phyloP scores from a whole-genome alignment of 179 eudicot genomes.

The Camellia oleifera region DNA sequence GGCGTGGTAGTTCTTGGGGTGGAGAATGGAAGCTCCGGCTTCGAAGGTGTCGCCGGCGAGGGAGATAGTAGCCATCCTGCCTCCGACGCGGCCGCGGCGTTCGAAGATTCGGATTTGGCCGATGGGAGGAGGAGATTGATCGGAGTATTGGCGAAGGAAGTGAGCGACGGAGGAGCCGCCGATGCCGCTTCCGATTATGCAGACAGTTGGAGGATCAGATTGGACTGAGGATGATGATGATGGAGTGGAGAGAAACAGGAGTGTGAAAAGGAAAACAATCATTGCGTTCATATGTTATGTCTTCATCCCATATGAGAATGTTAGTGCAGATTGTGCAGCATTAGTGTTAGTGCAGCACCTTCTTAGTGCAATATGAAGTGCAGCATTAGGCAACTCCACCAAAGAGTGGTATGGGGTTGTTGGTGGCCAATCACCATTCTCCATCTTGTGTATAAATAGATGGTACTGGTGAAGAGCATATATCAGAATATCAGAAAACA shows the following conservation, averaged over 20 bases:
- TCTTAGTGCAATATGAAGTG: too few relatives aligned
- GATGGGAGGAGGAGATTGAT: not conserved
- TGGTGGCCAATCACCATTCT: too few relatives aligned
- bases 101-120: constrained; percentile 55
- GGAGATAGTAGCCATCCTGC: constrained; percentile 83
- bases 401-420: too few relatives aligned
- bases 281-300: not conserved
- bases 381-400: too few relatives aligned
- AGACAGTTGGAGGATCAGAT: constrained; percentile 34
- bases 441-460: too few relatives aligned
- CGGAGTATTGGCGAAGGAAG: constrained; percentile 75
- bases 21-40: constrained; percentile 85
- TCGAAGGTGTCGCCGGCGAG: constrained; percentile 68
- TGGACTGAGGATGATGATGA: constrained; percentile 9
- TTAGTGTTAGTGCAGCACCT: too few relatives aligned
- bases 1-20: constrained; percentile 73
- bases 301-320: too few relatives aligned
- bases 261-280: not conserved
- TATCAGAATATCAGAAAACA: too few relatives aligned
- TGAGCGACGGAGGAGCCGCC: constrained; percentile 76
- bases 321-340: too few relatives aligned
- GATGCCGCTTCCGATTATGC: constrained; percentile 80
- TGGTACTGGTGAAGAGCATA: too few relatives aligned
- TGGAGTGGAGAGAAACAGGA: constrained; percentile 22
- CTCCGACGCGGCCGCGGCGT: constrained; percentile 56